Evolutionary conservation across 768 basidiomycete species (phyloP), one percentile per base, ranked within the genome.

Genomic region (Hortiboletus flavorubellus): DNA sequence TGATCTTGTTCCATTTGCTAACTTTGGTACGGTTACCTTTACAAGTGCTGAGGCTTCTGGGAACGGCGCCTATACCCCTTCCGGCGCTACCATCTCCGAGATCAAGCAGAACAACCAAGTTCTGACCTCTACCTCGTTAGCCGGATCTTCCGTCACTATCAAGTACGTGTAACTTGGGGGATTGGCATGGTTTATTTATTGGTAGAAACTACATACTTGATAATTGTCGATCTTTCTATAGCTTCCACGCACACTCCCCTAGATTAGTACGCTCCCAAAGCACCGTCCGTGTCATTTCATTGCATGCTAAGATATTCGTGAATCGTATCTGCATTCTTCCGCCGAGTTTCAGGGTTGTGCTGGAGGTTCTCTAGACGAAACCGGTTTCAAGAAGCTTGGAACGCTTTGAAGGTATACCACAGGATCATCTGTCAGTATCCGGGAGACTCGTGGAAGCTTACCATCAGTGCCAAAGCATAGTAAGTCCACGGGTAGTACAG

Each of bases 11-110:
- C 40, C 53, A 1, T 18, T 61, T 37, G 44, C 43, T 15, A 11
- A 61, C 51, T 61, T 61, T 39, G 37, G 54, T 33, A 47, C 44
- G 7, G 15, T 61, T 2, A 31, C 43, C 3, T 61, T 61, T 12
- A 47, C 29, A 5, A 12, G 51, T 8, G 51, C 51, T 10, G 0
- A 1, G 40, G 60, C 51, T 16, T 34, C 15, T 2, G 51, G 59
- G 26, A 23, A 3, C 10, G 26, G 7, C 10, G 41, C 2, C 4
- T 43, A 50, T 35, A 34, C 45, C 5, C 45, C 59, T 2, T n/a
- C 16, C 9, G 49, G 42, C 9, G 49, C 59, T 5, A 46, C 29
- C 34, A 29, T 60, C 42, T 1, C 16, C 18, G 23, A 55, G 14
- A 51, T 60, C 1, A 2, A 39, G 14, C 46, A 49, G 34, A 60